Evolutionary conservation across 2,329 filamentous ascomycete genomes (phyloP), one percentile per base, ranked within the genome.

Genomic region (Chlorencoelia australis): DNA sequence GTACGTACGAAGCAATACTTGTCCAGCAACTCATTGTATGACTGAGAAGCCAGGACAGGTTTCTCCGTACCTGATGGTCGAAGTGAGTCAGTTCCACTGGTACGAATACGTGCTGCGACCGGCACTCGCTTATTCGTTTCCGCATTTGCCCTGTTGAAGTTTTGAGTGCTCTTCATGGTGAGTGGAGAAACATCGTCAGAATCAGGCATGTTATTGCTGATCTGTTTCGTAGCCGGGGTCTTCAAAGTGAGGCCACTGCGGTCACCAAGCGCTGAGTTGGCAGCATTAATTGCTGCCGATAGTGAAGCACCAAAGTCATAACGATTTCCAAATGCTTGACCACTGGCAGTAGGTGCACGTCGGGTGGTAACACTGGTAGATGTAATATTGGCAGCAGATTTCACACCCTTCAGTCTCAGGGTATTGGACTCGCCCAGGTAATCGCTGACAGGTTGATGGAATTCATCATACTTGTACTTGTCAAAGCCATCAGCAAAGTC

Each of bases 1-100:
- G 72, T 72, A 94, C 89, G 78, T 89, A 95, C 89, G 76, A 96
- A 98, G 73, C 91, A 98, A 71, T 94, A 98, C 69, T 94, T 95
- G 69, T 94, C 88, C 61, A 98, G 82, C 48, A 98, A 74, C 64
- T 98, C 91, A 64, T 93, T 85, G 60, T 98, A 96, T 42, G 89
- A 88, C 42, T 85, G 79, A 46, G 87, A 93, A 42, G 88, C 75
- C 48, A 94, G 79, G 54, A 74, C 69, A 29, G 79, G 78, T 54
- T 80, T 76, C 53, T 73, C 71, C 25, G 69, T 66, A 10, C 71
- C 62, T 63, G 32, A 64, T 50, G 46, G 62, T 59, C 64, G 50
- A 67, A 68, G 58, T 55, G 72, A 66, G 63, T 72, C 55, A 61
- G 74, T 57, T 39, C 63, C 63, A 34, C 36, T 45, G 7, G 46